Conservation (phyloP, 257 asterid genomes). For the Jaltomata sinuosa region DNA sequence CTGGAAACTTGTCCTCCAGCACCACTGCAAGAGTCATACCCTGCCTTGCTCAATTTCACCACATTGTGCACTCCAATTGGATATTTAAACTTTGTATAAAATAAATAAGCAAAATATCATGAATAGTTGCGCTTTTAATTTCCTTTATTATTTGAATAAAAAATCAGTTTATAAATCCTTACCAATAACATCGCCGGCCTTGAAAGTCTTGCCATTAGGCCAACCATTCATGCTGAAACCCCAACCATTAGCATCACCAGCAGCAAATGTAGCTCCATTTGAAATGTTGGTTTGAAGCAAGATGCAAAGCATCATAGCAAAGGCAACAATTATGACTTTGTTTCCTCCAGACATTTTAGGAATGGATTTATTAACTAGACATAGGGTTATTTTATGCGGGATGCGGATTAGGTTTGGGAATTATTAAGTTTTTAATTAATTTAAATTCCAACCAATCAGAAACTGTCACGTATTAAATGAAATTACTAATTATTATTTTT, state of each 20-base stretch:
- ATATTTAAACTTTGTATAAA: background rate
- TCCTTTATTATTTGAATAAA: background rate
- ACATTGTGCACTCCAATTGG: background rate
- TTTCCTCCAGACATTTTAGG: background rate
- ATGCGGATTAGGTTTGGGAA: too few species aligned
- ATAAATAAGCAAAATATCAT: background rate
- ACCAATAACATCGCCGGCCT: background rate
- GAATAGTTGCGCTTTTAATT: fast-evolving
- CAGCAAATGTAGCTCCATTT: background rate
- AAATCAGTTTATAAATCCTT: background rate
- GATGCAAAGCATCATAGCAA: background rate
- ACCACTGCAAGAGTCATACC: background rate
- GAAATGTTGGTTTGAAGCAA: background rate
- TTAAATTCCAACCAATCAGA: too few species aligned
- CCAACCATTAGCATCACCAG: background rate
- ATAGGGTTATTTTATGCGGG: too few species aligned
- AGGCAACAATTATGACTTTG: background rate
- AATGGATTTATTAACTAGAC: background rate
- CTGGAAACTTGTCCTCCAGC: background rate
- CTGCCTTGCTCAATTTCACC: background rate
- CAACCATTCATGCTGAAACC: background rate
- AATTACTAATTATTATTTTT: too few species aligned
- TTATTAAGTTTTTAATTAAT: too few species aligned
- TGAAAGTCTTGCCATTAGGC: background rate
- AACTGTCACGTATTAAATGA: too few species aligned